Conservation (phyloP, 192 early-diverging fungal species). For the Radiomyces spectabilis region DNA sequence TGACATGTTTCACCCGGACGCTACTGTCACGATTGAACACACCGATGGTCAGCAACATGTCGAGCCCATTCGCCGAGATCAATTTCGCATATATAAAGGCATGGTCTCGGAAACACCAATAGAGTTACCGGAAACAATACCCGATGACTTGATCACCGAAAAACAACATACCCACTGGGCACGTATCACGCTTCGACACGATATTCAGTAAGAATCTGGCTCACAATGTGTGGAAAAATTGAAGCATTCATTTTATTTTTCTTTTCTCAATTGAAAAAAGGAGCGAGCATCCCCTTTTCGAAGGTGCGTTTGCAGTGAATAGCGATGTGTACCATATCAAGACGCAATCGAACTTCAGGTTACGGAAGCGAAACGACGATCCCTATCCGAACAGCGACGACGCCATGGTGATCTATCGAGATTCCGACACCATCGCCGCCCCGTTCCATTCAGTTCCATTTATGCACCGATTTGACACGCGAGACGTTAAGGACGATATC, state of each 20-base stretch:
- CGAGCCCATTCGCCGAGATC: constrained; percentile 23
- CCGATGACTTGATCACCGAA: constrained; percentile 30
- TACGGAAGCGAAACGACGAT: constrained; percentile 40
- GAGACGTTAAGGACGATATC: not conserved
- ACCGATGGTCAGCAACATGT: constrained; percentile 7
- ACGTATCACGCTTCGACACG: constrained; percentile 32
- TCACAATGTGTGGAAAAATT: too few relatives aligned
- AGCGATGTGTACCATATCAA: constrained; percentile 50
- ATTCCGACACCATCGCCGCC: constrained; percentile 33
- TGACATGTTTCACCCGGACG: constrained; percentile 58
- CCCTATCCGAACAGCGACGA: constrained; percentile 27
- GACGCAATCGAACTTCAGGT: constrained; percentile 36
- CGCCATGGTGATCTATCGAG: constrained; percentile 49
- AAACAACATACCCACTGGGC: constrained; percentile 44
- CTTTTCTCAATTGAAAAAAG: too few relatives aligned
- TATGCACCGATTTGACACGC: too few relatives aligned
- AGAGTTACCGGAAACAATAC: constrained; percentile 13
- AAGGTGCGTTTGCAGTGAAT: constrained; percentile 44
- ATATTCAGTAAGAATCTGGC: constrained; percentile 15
- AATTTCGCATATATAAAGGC: constrained; percentile 44
- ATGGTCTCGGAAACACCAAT: constrained; percentile 28
- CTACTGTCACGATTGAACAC: constrained; percentile 24
- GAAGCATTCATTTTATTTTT: too few relatives aligned
- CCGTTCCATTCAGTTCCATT: too few relatives aligned
- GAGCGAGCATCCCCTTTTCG: constrained; percentile 35